Evolutionary conservation across 352 stramenopile genomes (phyloP), one percentile per base, ranked within the genome.

Genomic region (Thalassiosira ordinaria): DNA sequence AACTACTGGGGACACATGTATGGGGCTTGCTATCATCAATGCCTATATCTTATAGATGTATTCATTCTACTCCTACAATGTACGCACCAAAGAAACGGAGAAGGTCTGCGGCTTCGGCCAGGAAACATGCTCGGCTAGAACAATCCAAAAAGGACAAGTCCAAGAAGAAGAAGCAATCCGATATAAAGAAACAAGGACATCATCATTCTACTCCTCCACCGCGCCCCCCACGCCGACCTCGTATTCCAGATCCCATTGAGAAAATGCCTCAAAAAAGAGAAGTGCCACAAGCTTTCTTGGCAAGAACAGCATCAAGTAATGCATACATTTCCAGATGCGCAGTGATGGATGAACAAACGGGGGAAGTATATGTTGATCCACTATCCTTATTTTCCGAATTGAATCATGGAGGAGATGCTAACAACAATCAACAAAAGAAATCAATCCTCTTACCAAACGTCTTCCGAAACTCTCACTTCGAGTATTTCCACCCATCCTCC

Each of bases 401-500:
- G 35, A 47, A 56, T 52, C 3, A 67, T 14, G 35, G 72, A 56
- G 20, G 5, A 56, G 46, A 49, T 14, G 22, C 62, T 16, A 63
- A 46, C 20, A 55, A 56, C 5, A 56, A 68, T 41, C 39, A 57
- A 51, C n/a, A 47, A 11, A 59, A 73, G 44, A 26, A 64, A 61
- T 46, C 27, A n/a, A 16, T 49, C 4, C 13, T 49, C 13, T 16
- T 80, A 13, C 84, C 88, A 24, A 22, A 31, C 20, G 63, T 70
- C 11, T 90, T 90, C 70, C 13, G 33, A 27, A 39, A 71, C 26
- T 66, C 64, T 27, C 37, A 82, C 35, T 84, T 93, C 20, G 55
- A 85, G 26, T 91, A 91, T 61, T 78, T 88, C 22, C 78, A 62
- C 61, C 88, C 85, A 0, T 87, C 85, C 11, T 57, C 33, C 6